These are phyloP conservation scores for Raphanus raphanistrum DNA, from an alignment of 345 rosid genomes.

Conservation along the genomic window DNA sequence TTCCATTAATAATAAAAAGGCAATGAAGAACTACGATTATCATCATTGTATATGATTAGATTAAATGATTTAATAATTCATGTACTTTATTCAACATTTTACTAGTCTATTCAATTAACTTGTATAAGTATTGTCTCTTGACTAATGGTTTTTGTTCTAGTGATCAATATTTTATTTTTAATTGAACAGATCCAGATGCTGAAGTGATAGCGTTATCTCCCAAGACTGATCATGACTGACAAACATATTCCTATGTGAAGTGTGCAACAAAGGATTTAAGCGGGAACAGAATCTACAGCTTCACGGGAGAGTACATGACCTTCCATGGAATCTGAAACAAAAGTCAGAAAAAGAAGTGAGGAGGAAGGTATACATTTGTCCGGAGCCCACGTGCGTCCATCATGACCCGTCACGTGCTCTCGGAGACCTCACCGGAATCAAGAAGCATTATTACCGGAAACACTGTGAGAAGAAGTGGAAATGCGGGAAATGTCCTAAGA, in stretches of 20 bases:
- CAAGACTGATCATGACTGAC: not conserved
- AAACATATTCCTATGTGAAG: not conserved
- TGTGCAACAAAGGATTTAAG: not conserved
- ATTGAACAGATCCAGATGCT: slow-evolving; percentile 37
- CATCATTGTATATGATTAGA: too few species aligned
- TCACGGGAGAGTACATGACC: not conserved
- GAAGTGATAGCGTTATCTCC: not conserved
- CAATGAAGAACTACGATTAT: too few species aligned
- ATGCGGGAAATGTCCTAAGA: not conserved
- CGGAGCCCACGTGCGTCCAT: not conserved
- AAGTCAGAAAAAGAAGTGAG: not conserved
- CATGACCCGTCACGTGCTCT: not conserved
- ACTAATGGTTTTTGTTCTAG: not conserved
- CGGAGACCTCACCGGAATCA: not conserved
- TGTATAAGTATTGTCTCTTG: slow-evolving; percentile 1
- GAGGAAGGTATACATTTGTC: not conserved
- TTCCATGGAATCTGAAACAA: not conserved
- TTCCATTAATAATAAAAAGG: too few species aligned
- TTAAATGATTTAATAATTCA: too few species aligned
- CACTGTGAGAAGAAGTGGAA: not conserved
- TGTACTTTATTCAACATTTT: not conserved
- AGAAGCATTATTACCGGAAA: not conserved
- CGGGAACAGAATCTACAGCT: not conserved
- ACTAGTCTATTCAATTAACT: slow-evolving; percentile 1
- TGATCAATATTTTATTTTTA: not conserved